Percentiles rank a stretch among this genome's conserved stretches.
phyloP scores from a whole-genome alignment of 176 grass and related monocot genomes.

The Musa itinerans region DNA sequence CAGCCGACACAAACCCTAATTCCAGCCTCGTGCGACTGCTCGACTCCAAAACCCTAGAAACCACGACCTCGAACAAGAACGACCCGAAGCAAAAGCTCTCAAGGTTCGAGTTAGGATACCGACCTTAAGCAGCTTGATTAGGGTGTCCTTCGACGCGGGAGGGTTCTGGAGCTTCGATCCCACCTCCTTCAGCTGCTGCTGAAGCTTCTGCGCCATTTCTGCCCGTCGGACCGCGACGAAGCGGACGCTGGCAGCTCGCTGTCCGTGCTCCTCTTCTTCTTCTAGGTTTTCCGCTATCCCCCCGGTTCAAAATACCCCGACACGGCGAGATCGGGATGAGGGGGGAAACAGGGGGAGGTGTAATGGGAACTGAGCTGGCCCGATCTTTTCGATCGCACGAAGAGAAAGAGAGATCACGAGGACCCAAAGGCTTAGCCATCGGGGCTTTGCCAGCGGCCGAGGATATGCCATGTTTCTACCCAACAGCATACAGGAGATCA shows the following conservation, averaged over 20 bases:
- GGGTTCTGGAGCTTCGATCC: conserved; percentile 64
- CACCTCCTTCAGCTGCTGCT: conserved; percentile 73
- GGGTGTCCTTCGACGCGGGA: conserved; percentile 37
- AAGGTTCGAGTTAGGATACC: not conserved
- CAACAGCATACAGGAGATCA: no score
- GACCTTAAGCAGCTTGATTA: conserved; percentile 80
- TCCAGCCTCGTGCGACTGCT: conserved; percentile 11
- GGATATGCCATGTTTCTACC: no score
- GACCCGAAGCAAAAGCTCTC: not conserved
- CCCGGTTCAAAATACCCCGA: not conserved
- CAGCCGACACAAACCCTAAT: conserved; percentile 10
- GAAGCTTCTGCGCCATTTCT: conserved; percentile 35
- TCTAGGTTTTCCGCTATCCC: conserved; percentile 2
- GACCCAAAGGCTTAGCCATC: not conserved
- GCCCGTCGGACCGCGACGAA: not conserved
- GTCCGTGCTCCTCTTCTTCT: not conserved
- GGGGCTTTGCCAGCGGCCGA: not conserved
- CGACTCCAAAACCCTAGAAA: not conserved
- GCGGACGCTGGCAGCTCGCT: not conserved
- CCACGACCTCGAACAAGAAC: not conserved
- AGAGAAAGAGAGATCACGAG: not conserved
- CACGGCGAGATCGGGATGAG: not conserved
- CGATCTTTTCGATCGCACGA: conserved; percentile 1
- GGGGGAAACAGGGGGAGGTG: not conserved
- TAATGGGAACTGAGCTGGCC: not conserved